Evolutionary conservation across 1,139 yeast species (phyloP).

Genomic region (Yamadazyma spencermartinsiae): DNA sequence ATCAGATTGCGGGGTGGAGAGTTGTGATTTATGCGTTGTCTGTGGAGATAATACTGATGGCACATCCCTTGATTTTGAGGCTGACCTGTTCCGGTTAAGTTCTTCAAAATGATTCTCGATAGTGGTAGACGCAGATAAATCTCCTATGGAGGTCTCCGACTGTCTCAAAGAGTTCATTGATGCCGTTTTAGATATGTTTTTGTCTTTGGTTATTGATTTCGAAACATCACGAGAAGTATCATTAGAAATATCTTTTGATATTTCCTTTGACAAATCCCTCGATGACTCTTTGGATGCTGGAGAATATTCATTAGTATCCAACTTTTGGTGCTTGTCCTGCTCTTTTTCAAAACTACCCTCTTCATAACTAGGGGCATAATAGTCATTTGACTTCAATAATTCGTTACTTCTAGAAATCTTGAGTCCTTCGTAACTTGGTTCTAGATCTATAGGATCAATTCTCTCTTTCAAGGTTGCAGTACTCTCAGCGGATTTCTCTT

Average conservation of each 20-base stretch:
- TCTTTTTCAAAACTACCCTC: neutral
- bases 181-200: neutral
- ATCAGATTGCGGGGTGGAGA: constrained; percentile 11
- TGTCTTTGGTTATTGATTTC: neutral
- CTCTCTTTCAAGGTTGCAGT: constrained; percentile 1
- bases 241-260: neutral
- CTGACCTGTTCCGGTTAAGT: neutral
- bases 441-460: neutral
- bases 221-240: neutral
- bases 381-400: neutral
- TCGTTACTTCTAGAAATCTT: neutral
- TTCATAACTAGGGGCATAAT: neutral
- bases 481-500: constrained; percentile 3
- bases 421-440: constrained; percentile 2
- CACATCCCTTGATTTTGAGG: neutral
- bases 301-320: neutral
- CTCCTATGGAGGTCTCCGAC: neutral
- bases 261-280: neutral
- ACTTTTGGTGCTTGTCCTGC: neutral
- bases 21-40: neutral
- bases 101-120: neutral
- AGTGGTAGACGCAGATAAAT: neutral
- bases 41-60: neutral
- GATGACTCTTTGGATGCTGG: neutral
- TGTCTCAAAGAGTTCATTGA: constrained; percentile 1